Conservation (phyloP, 306 rosid genomes). For the Cucumis cinereus region DNA sequence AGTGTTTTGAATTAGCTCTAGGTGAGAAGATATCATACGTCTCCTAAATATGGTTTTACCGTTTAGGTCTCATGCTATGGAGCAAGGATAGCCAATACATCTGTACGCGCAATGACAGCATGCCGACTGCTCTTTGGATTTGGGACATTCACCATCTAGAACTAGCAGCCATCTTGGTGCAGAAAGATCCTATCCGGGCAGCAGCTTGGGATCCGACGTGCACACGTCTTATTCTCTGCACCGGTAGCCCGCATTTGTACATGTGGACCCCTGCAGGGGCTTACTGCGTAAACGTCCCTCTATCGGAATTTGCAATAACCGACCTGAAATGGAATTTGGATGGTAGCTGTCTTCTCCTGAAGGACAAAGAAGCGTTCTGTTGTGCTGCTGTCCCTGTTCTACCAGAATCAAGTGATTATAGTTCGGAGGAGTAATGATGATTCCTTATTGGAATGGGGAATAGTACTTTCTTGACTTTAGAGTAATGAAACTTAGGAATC, state of each 20-base stretch:
- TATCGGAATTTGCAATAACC: constrained; percentile 39
- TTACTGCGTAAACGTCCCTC: constrained; percentile 66
- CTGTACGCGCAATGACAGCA: constrained; percentile 83
- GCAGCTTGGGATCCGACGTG: constrained; percentile 91
- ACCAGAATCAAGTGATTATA: constrained; percentile 72
- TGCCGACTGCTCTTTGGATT: constrained; percentile 85
- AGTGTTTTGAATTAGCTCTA: background rate
- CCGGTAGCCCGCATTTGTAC: constrained; percentile 72
- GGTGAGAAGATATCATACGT: background rate
- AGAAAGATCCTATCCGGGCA: constrained; percentile 72
- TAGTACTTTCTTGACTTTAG: background rate
- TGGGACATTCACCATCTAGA: constrained; percentile 91
- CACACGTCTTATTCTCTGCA: constrained; percentile 71
- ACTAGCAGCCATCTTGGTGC: constrained; percentile 71
- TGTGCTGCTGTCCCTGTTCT: constrained; percentile 62
- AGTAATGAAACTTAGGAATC: background rate
- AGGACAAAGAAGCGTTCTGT: constrained; percentile 87
- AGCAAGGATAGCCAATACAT: constrained; percentile 88
- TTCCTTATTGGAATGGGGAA: background rate
- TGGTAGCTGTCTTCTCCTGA: constrained; percentile 87
- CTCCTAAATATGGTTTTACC: background rate
- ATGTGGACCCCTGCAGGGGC: constrained; percentile 98
- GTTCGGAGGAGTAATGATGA: constrained; percentile 47
- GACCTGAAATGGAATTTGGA: constrained; percentile 92
- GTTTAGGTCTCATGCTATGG: constrained; percentile 74